These are phyloP conservation scores for Exophiala aquamarina DNA, from an alignment of 2,329 filamentous ascomycete genomes.

Conservation along the genomic window DNA sequence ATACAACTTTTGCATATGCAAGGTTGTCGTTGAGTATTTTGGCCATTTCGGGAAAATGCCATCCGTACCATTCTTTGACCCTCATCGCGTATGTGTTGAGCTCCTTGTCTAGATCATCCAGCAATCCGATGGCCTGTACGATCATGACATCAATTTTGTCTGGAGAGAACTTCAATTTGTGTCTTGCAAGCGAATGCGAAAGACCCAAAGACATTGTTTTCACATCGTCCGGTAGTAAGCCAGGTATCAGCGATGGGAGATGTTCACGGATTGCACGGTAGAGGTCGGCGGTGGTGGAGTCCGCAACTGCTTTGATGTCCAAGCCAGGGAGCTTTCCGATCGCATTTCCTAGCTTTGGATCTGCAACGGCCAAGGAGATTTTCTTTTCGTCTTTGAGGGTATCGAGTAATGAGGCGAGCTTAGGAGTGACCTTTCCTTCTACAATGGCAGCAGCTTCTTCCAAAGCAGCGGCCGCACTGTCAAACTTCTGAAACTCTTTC, in stretches of 20 bases:
- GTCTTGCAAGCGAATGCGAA: conserved; percentile 91
- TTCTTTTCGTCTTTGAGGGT: conserved; percentile 97
- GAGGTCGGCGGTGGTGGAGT: conserved; percentile 79
- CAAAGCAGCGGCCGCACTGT: conserved; percentile 84
- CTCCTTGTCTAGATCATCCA: conserved; percentile 98
- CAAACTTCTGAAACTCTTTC: conserved; percentile 97
- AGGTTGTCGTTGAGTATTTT: conserved; percentile 97
- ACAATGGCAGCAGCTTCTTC: conserved; percentile 86
- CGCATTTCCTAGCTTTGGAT: conserved; percentile 85
- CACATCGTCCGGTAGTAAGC: conserved; percentile 79
- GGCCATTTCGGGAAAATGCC: conserved; percentile 98
- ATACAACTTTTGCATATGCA: conserved; percentile 84
- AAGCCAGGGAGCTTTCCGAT: conserved; percentile 90
- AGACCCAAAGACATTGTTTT: conserved; percentile 95
- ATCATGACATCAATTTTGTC: conserved; percentile 99
- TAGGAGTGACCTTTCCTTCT: conserved; percentile 91
- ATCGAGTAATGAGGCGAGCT: conserved; percentile 78
- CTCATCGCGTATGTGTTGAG: conserved; percentile 98
- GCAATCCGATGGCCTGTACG: conserved; percentile 88
- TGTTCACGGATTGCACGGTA: conserved; percentile 94
- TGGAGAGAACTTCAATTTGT: conserved; percentile 97
- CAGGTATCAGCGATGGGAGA: conserved; percentile 85
- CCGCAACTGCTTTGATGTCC: conserved; percentile 78
- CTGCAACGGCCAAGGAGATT: conserved; percentile 87
- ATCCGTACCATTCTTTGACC: conserved; percentile 99